phyloP scores from a whole-genome alignment of 306 rosid species.

The Comarum palustre region DNA sequence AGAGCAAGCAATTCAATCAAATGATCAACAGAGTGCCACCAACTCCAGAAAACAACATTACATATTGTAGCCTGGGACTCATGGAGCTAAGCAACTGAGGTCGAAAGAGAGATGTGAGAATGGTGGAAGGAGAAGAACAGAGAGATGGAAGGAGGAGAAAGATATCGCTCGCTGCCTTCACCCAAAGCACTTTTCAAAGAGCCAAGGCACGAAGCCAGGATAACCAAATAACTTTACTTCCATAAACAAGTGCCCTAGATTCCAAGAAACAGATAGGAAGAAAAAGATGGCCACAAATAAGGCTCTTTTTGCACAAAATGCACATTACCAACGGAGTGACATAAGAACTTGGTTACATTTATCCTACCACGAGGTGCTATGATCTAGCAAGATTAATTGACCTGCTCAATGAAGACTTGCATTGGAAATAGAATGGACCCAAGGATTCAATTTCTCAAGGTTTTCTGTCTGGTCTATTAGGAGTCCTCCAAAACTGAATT shows the following conservation, averaged over 20 bases:
- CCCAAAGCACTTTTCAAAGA: neutral
- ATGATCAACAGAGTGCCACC: neutral
- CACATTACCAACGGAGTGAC: neutral
- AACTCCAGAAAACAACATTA: neutral
- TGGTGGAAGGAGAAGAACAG: too few relatives aligned
- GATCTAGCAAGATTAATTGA: neutral
- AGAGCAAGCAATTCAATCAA: neutral
- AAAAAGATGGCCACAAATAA: neutral
- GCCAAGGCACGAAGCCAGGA: neutral
- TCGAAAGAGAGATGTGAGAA: too few relatives aligned
- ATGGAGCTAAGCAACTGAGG: neutral
- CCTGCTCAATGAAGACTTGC: neutral
- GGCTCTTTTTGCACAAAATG: neutral
- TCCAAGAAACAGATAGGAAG: neutral
- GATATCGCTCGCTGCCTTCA: neutral
- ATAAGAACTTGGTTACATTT: neutral
- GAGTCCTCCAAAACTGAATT: neutral
- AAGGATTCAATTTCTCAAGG: neutral
- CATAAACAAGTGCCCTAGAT: neutral
- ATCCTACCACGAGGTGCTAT: neutral
- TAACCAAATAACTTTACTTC: neutral
- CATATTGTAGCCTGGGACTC: neutral
- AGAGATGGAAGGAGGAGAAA: too few relatives aligned
- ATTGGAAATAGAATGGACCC: slow-evolving; percentile 5
- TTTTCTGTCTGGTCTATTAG: neutral